Evolutionary conservation across 2,329 filamentous ascomycete genomes (phyloP).

Genomic region (Scleromitrula shiraiana): DNA sequence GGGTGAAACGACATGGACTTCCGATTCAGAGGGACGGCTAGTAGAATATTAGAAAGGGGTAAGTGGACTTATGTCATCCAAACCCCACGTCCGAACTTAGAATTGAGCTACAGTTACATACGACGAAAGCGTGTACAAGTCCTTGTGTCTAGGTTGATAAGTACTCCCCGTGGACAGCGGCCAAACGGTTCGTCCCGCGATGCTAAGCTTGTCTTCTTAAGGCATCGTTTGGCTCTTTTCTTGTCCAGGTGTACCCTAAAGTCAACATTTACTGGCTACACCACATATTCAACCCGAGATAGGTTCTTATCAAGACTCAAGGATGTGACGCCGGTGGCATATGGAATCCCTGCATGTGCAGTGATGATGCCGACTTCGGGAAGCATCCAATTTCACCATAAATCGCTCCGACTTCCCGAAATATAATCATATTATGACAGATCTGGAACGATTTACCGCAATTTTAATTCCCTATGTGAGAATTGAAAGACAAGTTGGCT

Average conservation of each 20-base stretch:
- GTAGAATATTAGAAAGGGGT: neutral
- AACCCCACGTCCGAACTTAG: too few relatives aligned
- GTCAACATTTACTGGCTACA: too few relatives aligned
- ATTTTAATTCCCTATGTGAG: neutral
- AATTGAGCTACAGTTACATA: too few relatives aligned
- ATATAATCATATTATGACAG: conserved; percentile 4
- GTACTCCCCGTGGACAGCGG: conserved; percentile 2
- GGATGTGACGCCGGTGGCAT: too few relatives aligned
- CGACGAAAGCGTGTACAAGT: too few relatives aligned
- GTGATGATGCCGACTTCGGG: neutral
- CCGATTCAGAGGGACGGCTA: too few relatives aligned
- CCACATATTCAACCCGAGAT: neutral
- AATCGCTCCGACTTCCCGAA: neutral
- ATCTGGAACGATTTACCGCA: neutral
- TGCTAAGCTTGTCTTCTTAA: neutral
- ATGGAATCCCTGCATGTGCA: too few relatives aligned
- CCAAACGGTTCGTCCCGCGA: conserved; percentile 1
- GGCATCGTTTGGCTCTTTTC: neutral
- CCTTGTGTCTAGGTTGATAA: too few relatives aligned
- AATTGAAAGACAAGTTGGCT: neutral
- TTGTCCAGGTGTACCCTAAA: neutral
- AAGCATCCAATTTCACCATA: neutral
- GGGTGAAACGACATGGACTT: conserved; percentile 5
- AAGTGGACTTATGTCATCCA: too few relatives aligned
- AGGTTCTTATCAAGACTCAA: neutral